Base-by-base conservation (phyloP, 306 rosid species). In the Vigna radiata region DNA sequence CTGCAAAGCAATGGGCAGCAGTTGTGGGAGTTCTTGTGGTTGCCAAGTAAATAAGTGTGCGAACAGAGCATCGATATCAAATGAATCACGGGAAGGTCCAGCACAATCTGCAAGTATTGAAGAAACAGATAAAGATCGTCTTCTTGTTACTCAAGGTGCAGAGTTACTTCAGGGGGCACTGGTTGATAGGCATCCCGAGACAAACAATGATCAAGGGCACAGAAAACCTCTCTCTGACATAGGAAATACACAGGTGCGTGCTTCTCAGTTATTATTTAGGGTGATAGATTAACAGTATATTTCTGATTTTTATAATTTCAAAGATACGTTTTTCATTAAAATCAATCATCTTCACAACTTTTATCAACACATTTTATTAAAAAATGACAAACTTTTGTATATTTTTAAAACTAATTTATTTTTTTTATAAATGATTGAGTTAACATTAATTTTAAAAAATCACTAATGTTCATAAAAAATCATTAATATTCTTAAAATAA, bases 171-270 rank as follows among this genome's bases (percentile, higher is more conserved):
- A 88, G 65, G 90, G 75, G 73, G 96, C 97, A 25, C 72, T 94
- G 44, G 88, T 50, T 41, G 94, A 85, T 70, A 87, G 81, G 73
- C 82, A 86, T 25, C 70, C 64, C 0, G 91, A 68, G 79, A 79
- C 85, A 47, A 76, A 72, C 82, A 85, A 64, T 47, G 91, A 79
- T 62, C 89, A 55, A 53, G 86, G 39, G 43, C 43, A 72, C 33
- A 85, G 97, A 81, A 90, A 84, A 73, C 85, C 98, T 52, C 88
- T 94, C 14, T 84, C 94, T n/a, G 94, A 91, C 83, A 89, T 91
- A 12, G 98, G 97, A 79, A 94, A 94, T 86, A 77, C 80, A 50
- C 33, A 84, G 96, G 98, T 91, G 82, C 46, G 60, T 68, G 83
- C 50, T 49, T 68, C 56, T 83, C 29, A 52, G 16, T 79, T 72